Conservation (phyloP, 2,329 filamentous ascomycete species). For the Aspergillus aculeatinus region DNA sequence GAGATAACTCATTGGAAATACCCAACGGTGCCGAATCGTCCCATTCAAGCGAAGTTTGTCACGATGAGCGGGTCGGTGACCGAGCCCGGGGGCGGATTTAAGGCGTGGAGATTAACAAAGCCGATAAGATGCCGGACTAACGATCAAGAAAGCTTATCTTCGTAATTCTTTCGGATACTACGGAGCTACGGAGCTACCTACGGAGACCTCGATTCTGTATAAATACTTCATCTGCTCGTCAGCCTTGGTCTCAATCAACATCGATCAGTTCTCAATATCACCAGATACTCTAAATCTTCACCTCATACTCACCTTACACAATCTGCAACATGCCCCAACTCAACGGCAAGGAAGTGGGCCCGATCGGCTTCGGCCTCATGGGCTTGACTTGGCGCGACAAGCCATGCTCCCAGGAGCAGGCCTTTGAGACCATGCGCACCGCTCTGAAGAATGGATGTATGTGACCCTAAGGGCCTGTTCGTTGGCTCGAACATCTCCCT, state of each 20-base stretch:
- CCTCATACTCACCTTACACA: neutral
- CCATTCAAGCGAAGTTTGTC: too few relatives aligned
- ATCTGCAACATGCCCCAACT: neutral
- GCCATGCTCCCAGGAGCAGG: slow-evolving; percentile 30
- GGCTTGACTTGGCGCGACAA: slow-evolving; percentile 34
- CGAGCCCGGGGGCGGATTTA: neutral
- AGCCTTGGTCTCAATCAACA: neutral
- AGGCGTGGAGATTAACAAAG: neutral
- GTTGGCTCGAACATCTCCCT: neutral
- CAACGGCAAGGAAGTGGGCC: neutral
- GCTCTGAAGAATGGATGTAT: slow-evolving; percentile 45
- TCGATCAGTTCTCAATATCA: neutral
- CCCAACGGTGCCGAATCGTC: too few relatives aligned
- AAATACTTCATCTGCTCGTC: neutral
- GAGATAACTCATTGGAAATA: too few relatives aligned
- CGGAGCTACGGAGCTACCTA: neutral
- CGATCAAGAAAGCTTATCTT: neutral
- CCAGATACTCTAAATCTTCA: neutral
- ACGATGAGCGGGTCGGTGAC: neutral
- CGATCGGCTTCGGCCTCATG: neutral
- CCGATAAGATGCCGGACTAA: neutral
- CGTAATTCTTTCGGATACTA: neutral
- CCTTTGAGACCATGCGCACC: slow-evolving; percentile 56
- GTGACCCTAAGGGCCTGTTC: neutral
- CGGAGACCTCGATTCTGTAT: neutral